Evolutionary conservation across 1,284 basidiomycete species (phyloP), one percentile per base, ranked within the genome.

Genomic region (Cryptococcus sp.): DNA sequence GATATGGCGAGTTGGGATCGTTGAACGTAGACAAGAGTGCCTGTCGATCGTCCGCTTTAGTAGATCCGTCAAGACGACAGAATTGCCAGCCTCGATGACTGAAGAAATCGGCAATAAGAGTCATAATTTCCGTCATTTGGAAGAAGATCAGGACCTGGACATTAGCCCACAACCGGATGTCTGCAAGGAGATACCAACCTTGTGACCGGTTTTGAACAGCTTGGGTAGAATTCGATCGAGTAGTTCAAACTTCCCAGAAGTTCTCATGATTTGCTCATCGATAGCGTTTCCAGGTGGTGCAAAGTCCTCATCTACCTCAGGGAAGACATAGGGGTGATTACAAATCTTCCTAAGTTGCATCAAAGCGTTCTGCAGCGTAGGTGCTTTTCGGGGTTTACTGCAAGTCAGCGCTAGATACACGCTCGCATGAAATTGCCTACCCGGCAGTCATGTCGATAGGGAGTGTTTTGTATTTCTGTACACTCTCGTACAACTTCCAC

Each of bases 81-180:
- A 93, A 89, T 70, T 90, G 87, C 82, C 85, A 92, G 18, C 83
- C 83, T 78, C 88, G 85, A 80, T 87, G 88, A 69, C 89, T 88
- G 71, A 98, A 79, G 72, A 97, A 99, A 72, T 98, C 96, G 70
- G 96, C 92, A 83, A 98, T 94, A 73, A 98, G 97, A 63, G 97
- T 92, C 94, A 98, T 98, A 71, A 98, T 92, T 66, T 92, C 85
- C 7, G 94, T 98, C 94, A 98, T 98, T 77, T 98, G 94, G 86
- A 98, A 98, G 84, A 98, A 98, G 71, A 98, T 97, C 56, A 98
- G 84, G 32, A 71, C 72, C 66, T 69, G 51, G 13, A 21, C 36
- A 21, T 34, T n/a, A 28, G 28, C 16, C 2, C 9, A 36, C 16
- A 23, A 4, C 46, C 32, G 42, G 42, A 36, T 24, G 4, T 40